phyloP scores from a whole-genome alignment of 176 grass and related monocot genomes.

The Hordeum marinum region DNA sequence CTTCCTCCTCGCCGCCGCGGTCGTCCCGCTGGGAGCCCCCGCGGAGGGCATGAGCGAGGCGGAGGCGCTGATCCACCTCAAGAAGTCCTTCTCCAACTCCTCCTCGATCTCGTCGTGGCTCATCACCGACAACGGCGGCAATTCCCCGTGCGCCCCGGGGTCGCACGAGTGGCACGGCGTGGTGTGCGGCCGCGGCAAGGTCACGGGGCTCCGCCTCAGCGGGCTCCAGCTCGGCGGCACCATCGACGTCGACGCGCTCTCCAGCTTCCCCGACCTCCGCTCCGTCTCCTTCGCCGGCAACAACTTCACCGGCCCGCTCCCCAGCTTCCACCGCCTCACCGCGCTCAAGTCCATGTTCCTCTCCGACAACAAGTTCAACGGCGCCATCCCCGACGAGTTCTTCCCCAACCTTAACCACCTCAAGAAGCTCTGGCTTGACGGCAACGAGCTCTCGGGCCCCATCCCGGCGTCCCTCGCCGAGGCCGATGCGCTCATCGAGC shows the following conservation, averaged over 20 bases:
- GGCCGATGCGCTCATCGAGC: conserved; percentile 55
- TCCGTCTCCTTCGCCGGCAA: conserved; percentile 63
- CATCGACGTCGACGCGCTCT: conserved; percentile 53
- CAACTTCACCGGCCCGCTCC: conserved; percentile 58
- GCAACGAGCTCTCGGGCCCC: conserved; percentile 50
- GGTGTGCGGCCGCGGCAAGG: conserved; percentile 38
- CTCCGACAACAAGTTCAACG: conserved; percentile 65
- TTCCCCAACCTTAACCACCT: conserved; percentile 54
- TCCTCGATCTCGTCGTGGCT: conserved; percentile 71
- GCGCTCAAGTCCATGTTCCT: conserved; percentile 69
- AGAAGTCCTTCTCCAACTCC: conserved; percentile 69
- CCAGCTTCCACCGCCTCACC: conserved; percentile 44
- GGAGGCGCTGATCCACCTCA: conserved; percentile 60
- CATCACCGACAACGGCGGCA: conserved; percentile 19
- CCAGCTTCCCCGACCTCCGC: conserved; percentile 44
- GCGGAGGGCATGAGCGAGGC: conserved; percentile 21
- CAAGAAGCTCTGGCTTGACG: conserved; percentile 85
- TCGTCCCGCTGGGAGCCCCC: background rate
- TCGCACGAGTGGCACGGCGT: conserved; percentile 63
- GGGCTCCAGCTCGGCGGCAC: conserved; percentile 50
- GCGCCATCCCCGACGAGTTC: conserved; percentile 49
- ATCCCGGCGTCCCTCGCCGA: conserved; percentile 43
- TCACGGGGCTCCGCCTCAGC: conserved; percentile 55
- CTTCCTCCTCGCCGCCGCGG: background rate
- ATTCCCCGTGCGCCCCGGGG: conserved; percentile 33